These are phyloP conservation scores for Rutstroemia sp. DNA, from an alignment of 2,329 filamentous ascomycete genomes.

Conservation along the genomic window DNA sequence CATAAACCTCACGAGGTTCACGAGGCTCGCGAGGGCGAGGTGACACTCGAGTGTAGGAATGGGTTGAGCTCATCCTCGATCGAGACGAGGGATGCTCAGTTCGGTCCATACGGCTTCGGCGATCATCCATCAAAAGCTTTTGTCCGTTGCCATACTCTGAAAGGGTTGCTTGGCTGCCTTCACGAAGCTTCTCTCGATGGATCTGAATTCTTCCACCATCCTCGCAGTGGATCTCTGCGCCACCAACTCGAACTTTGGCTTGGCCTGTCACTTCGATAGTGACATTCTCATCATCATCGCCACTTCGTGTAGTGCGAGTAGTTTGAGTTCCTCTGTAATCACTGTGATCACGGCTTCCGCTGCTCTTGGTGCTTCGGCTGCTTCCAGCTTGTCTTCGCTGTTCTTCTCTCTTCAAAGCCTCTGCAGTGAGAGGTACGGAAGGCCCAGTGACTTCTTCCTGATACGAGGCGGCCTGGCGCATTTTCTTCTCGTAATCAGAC, in stretches of 20 bases:
- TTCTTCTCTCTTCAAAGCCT: conserved; percentile 37
- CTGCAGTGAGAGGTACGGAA: conserved; percentile 45
- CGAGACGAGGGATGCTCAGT: conserved; percentile 12
- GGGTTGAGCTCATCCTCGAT: conserved; percentile 17
- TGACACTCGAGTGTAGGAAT: conserved; percentile 19
- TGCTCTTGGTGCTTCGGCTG: conserved; percentile 49
- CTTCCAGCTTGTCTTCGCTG: conserved; percentile 37
- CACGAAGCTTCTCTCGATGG: conserved; percentile 33
- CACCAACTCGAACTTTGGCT: conserved; percentile 48
- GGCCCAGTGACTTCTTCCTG: conserved; percentile 45
- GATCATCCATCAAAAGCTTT: conserved; percentile 20
- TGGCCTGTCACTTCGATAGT: conserved; percentile 53
- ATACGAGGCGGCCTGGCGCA: conserved; percentile 40
- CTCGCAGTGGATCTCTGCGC: conserved; percentile 49
- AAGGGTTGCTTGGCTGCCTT: conserved; percentile 44
- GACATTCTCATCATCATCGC: conserved; percentile 46
- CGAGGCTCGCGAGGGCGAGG: conserved; percentile 12
- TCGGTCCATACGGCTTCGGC: conserved; percentile 18
- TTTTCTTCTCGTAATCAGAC: conserved; percentile 37
- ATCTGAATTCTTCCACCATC: conserved; percentile 56
- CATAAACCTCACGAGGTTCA: conserved; percentile 7
- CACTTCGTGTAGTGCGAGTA: conserved; percentile 46
- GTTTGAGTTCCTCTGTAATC: conserved; percentile 55
- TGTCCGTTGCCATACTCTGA: conserved; percentile 28
- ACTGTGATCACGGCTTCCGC: conserved; percentile 56